Conservation (phyloP, 192 early-diverging fungal genomes). For the Coemansia sp. region DNA sequence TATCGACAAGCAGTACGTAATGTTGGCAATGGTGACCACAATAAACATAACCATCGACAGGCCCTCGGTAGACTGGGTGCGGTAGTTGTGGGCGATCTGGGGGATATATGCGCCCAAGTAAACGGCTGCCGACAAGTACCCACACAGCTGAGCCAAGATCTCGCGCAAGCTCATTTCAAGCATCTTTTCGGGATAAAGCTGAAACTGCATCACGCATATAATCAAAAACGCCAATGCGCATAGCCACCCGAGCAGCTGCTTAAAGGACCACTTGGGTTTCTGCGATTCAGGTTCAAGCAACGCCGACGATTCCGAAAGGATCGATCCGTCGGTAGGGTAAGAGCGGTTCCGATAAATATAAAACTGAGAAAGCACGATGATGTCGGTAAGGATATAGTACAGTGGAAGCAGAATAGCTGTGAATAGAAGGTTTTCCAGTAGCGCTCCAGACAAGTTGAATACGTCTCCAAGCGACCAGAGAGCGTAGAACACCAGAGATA, state of each 20-base stretch:
- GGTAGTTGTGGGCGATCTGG: conserved; percentile 73
- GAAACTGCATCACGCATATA: neutral
- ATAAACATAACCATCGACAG: conserved; percentile 76
- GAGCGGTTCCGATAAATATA: conserved; percentile 52
- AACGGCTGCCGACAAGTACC: conserved; percentile 68
- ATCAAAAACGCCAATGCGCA: too few relatives aligned
- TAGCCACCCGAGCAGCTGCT: too few relatives aligned
- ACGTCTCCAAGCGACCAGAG: conserved; percentile 80
- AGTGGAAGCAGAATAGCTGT: conserved; percentile 67
- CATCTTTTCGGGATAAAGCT: conserved; percentile 14
- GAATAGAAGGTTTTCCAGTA: conserved; percentile 62
- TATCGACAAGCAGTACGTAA: conserved; percentile 60
- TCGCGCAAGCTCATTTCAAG: conserved; percentile 22
- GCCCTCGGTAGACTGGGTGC: conserved; percentile 67
- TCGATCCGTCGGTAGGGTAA: neutral
- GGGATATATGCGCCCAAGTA: conserved; percentile 74
- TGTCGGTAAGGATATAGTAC: conserved; percentile 71
- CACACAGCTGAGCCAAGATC: conserved; percentile 59
- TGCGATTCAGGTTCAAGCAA: too few relatives aligned
- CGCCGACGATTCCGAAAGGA: too few relatives aligned
- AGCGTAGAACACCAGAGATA: conserved; percentile 69
- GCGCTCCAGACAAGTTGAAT: conserved; percentile 65
- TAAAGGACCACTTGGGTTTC: too few relatives aligned
- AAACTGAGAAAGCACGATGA: conserved; percentile 63
- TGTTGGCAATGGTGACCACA: conserved; percentile 71